Base-by-base conservation (phyloP, 495 filamentous ascomycete species). In the Astrocystis sublimbata region DNA sequence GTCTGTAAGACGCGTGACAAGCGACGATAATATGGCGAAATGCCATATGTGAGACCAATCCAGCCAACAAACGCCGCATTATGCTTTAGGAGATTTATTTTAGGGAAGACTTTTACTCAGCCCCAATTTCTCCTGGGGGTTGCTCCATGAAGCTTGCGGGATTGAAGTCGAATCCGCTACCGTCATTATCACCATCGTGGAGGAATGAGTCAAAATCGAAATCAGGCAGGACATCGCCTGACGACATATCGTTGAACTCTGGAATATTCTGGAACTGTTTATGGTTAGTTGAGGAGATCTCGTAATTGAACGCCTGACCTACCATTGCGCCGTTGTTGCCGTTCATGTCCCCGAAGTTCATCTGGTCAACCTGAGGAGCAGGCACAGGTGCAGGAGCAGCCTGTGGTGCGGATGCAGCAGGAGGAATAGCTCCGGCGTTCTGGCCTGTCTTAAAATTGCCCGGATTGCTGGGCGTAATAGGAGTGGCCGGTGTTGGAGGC, bases 171-270 rank as follows among this genome's bases (percentile, higher is more conserved):
- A 84, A 84, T 1, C 41, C 50, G 30, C 64, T 61, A 6, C 70
- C 69, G 31, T 75, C 80, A n/a, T 61, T 72, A 30, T 71, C 73
- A 51, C 67, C 71, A 60, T 83, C 79, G 30, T 84, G 78, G n/a
- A 98, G 78, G 84, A 97, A 98, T 0, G 90, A 92, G 74, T 98
- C 93, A 73, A 98, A 98, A 74, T 98, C 93, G 66, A 98, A 98
- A 67, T 90, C 89, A 69, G 92, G 88, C 50, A 98, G 78, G n/a
- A 96, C 88, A 62, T 62, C 50, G 15, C 71, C 93, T 83, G 46
- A 78, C 77, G 30, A 81, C 84, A 56, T 85, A 81, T 67, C 89
- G 74, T 5, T 81, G 69, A 91, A 90, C 57, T 88, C 86, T 70
- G 90, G 80, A 43, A 60, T 23, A 26, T 4, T 53, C 49, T 36